phyloP scores from a whole-genome alignment of 2,329 filamentous ascomycete species.

The Beauveria pseudobassiana region DNA sequence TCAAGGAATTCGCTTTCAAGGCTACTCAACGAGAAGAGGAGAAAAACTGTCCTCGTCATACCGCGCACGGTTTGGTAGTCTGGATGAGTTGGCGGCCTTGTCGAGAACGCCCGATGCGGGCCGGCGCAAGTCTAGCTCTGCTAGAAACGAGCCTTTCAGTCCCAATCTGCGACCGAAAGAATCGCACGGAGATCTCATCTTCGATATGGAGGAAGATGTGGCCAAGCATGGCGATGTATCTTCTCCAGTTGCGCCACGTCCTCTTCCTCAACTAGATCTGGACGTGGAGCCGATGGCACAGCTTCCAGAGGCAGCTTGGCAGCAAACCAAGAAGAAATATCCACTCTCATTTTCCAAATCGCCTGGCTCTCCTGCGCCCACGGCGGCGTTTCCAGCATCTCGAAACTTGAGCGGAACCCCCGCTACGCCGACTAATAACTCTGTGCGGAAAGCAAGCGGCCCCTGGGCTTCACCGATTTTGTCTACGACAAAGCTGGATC shows the following conservation, averaged over 20 bases:
- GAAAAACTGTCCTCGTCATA: slow-evolving; percentile 52
- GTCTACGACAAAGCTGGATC: slow-evolving; percentile 56
- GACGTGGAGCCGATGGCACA: slow-evolving; percentile 23
- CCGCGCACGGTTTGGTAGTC: slow-evolving; percentile 51
- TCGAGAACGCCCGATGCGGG: slow-evolving; percentile 36
- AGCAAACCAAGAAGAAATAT: slow-evolving; percentile 19
- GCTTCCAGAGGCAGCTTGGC: slow-evolving; percentile 23
- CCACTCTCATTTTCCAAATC: slow-evolving; percentile 13
- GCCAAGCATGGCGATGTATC: slow-evolving; percentile 23
- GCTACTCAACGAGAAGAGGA: slow-evolving; percentile 58
- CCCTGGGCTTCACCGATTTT: slow-evolving; percentile 47
- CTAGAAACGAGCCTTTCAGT: slow-evolving; percentile 51
- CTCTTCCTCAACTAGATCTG: slow-evolving; percentile 14
- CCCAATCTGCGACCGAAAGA: slow-evolving; percentile 61
- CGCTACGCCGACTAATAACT: neutral
- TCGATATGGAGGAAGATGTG: slow-evolving; percentile 76
- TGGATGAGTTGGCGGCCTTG: slow-evolving; percentile 50
- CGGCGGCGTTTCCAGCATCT: neutral
- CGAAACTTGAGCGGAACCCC: neutral
- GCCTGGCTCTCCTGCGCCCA: neutral
- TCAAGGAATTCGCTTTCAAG: slow-evolving; percentile 70
- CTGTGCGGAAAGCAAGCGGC: slow-evolving; percentile 19
- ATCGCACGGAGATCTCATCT: slow-evolving; percentile 73
- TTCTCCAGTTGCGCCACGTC: slow-evolving; percentile 17
- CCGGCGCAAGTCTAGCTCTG: slow-evolving; percentile 38